A percentile compares a stretch with the other conserved stretches of the same genome.
Evolutionary conservation across 2,329 filamentous ascomycete genomes (phyloP).

Genomic region (Hypoxylon sp.): DNA sequence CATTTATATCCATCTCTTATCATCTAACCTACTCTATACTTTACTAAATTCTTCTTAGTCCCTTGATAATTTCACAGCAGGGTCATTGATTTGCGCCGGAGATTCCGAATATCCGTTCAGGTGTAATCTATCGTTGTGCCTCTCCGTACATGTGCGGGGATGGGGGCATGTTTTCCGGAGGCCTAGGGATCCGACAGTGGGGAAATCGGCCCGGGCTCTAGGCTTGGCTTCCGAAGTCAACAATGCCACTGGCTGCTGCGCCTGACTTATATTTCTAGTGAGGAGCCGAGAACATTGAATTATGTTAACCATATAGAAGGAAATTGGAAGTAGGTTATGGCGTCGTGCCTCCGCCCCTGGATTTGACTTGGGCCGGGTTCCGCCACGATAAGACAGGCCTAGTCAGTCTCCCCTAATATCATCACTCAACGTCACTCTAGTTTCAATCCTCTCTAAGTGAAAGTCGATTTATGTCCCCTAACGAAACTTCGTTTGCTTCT

Average conservation of each 20-base stretch:
- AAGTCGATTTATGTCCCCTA: neutral
- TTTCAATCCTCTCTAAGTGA: neutral
- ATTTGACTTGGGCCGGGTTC: no score
- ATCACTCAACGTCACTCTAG: neutral
- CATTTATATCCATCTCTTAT: constrained; percentile 4
- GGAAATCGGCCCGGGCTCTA: neutral
- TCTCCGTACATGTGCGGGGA: constrained; percentile 9
- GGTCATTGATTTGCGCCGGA: neutral
- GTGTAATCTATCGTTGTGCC: neutral
- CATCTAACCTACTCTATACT: neutral
- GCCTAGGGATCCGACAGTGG: constrained; percentile 29
- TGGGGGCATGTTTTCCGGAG: neutral
- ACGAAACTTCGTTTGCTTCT: neutral
- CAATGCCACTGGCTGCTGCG: constrained; percentile 1
- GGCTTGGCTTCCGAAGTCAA: constrained; percentile 7
- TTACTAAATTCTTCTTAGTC: neutral
- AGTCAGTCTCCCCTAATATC: no score
- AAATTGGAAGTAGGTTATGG: neutral
- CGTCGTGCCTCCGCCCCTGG: no score
- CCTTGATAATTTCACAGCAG: neutral
- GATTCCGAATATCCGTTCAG: neutral
- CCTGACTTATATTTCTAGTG: neutral
- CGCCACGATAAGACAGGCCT: no score
- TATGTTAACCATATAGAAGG: neutral
- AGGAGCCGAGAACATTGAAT: neutral